These are phyloP conservation scores for Cryptococcus sp. DNA, from an alignment of 1,284 basidiomycete species.

Conservation along the genomic window DNA sequence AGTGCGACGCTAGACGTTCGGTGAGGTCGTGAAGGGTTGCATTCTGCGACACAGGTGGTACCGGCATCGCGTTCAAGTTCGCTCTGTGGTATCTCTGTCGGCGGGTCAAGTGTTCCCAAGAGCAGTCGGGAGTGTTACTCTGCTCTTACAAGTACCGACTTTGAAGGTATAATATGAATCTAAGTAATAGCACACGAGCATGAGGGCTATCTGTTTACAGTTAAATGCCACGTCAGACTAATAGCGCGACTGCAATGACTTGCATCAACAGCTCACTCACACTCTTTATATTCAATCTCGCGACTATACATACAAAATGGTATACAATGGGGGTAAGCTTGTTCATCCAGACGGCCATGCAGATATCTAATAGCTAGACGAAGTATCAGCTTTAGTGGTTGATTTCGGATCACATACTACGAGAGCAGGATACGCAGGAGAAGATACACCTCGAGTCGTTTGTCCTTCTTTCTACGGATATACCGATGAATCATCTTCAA, in stretches of 20 bases:
- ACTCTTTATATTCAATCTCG: not conserved
- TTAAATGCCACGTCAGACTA: conserved; percentile 1
- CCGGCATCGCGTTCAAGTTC: no score
- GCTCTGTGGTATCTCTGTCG: no score
- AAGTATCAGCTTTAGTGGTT: conserved; percentile 86
- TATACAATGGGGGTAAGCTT: conserved; percentile 45
- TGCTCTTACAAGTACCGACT: no score
- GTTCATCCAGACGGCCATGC: not conserved
- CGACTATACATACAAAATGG: conserved; percentile 27
- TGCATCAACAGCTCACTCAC: not conserved
- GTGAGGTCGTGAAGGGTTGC: conserved; percentile 32
- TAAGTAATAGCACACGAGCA: not conserved
- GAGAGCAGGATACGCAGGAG: conserved; percentile 93
- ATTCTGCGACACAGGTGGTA: conserved; percentile 7
- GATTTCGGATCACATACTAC: conserved; percentile 88
- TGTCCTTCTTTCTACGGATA: conserved; percentile 88
- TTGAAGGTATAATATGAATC: conserved; percentile 4
- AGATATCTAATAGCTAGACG: conserved; percentile 27
- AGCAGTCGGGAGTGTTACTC: no score
- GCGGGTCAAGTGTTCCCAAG: conserved; percentile 1
- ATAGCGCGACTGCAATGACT: not conserved
- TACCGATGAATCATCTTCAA: conserved; percentile 46
- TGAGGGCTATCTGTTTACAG: no score
- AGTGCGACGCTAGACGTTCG: conserved; percentile 33
- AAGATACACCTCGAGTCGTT: conserved; percentile 90